These are phyloP conservation scores for Ceratobasidium theobromae DNA, from an alignment of 1,284 basidiomycete species.

Conservation along the genomic window DNA sequence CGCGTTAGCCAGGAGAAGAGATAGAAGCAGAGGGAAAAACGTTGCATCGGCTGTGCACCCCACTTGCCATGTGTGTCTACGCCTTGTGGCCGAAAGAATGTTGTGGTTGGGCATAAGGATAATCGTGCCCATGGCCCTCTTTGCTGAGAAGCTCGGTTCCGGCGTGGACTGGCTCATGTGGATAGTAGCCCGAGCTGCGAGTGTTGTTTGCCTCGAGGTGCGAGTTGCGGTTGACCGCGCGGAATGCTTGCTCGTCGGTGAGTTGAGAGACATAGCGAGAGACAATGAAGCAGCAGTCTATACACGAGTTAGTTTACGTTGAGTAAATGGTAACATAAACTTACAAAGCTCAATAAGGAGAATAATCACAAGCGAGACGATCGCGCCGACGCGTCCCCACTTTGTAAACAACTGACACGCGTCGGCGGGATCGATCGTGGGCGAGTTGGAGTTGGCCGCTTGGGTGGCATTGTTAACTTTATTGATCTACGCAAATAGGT, in stretches of 20 bases:
- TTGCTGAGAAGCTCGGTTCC: constrained; percentile 20
- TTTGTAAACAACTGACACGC: constrained; percentile 53
- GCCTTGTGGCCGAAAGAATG: constrained; percentile 31
- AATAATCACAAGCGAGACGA: constrained; percentile 48
- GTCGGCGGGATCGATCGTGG: constrained; percentile 44
- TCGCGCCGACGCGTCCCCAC: constrained; percentile 39
- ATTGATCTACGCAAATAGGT: background rate
- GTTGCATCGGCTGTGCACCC: too few relatives aligned
- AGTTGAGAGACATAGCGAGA: constrained; percentile 64
- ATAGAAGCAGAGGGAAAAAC: too few relatives aligned
- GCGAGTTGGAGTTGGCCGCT: background rate
- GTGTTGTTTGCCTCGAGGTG: constrained; percentile 25
- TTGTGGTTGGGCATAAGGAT: constrained; percentile 23
- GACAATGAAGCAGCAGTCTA: constrained; percentile 59
- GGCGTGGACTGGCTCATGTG: constrained; percentile 34
- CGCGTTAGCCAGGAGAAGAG: too few relatives aligned
- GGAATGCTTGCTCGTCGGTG: constrained; percentile 47
- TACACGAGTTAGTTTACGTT: constrained; percentile 41
- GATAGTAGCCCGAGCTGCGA: constrained; percentile 30
- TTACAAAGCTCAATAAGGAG: constrained; percentile 50
- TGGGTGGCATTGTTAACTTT: background rate
- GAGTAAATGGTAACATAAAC: constrained; percentile 38
- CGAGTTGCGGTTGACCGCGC: background rate
- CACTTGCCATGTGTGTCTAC: constrained; percentile 8
- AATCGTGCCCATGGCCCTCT: background rate